A percentile compares a stretch with the other conserved stretches of the same genome.
Conservation (phyloP, 2,329 filamentous ascomycete genomes). For the Clarireedia monteithiana region DNA sequence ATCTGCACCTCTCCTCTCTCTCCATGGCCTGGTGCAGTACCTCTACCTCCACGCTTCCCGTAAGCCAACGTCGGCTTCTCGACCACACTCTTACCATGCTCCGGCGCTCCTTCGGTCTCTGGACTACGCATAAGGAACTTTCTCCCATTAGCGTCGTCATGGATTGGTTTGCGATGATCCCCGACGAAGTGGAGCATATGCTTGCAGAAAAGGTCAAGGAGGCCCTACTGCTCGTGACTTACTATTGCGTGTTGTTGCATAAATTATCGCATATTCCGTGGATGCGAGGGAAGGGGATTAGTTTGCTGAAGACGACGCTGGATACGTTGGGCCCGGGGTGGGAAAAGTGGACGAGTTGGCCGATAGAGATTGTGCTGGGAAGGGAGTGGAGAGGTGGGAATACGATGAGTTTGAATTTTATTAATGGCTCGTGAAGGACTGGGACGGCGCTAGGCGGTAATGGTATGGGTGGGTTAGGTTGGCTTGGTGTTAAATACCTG, state of each 20-base stretch:
- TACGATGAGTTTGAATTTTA: constrained; percentile 4
- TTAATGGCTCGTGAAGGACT: neutral
- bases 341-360: constrained; percentile 23
- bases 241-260: constrained; percentile 34
- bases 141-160: constrained; percentile 21
- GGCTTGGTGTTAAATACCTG: neutral
- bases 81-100: constrained; percentile 10
- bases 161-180: constrained; percentile 32
- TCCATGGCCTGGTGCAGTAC: constrained; percentile 13
- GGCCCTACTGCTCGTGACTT: constrained; percentile 31
- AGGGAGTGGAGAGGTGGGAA: constrained; percentile 6
- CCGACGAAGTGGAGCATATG: constrained; percentile 28
- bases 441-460: too few relatives aligned
- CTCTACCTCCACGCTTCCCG: neutral
- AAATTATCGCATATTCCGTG: constrained; percentile 33
- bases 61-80: constrained; percentile 10
- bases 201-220: constrained; percentile 30
- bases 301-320: constrained; percentile 32
- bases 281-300: constrained; percentile 35
- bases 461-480: neutral
- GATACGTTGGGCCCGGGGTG: constrained; percentile 17
- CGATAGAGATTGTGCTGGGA: constrained; percentile 13
- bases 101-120: constrained; percentile 17
- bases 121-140: constrained; percentile 19
- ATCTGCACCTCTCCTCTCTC: constrained; percentile 14